These are phyloP conservation scores for Kodamaea ohmeri DNA, from an alignment of 1,139 yeast genomes.

Conservation along the genomic window DNA sequence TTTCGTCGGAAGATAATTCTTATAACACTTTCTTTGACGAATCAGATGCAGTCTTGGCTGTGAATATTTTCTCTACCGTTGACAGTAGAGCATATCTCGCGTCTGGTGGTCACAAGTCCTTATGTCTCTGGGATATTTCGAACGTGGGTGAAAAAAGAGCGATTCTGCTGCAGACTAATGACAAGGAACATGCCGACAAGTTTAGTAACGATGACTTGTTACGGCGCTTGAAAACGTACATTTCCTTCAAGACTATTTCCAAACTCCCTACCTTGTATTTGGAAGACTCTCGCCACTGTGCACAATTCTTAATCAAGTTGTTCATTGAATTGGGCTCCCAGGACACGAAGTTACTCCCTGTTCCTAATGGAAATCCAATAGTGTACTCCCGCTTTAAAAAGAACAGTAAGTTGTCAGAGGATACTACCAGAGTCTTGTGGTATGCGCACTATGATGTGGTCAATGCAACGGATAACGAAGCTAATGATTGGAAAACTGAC, in stretches of 20 bases:
- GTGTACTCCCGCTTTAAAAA: conserved; percentile 71
- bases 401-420: conserved; percentile 19
- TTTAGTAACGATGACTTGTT: conserved; percentile 62
- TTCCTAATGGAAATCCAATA: conserved; percentile 75
- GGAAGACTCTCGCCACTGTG: conserved; percentile 85
- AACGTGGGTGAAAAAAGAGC: conserved; percentile 17
- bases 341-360: conserved; percentile 66
- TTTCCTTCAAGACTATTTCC: conserved; percentile 75
- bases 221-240: conserved; percentile 56
- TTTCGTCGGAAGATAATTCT: conserved; percentile 21
- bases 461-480: conserved; percentile 45
- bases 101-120: conserved; percentile 38
- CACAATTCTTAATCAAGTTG: conserved; percentile 65
- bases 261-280: conserved; percentile 62
- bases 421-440: conserved; percentile 57
- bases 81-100: conserved; percentile 28
- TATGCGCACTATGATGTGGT: conserved; percentile 97
- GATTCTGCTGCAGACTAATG: too few relatives aligned
- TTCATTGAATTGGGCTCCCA: conserved; percentile 71
- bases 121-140: conserved; percentile 39
- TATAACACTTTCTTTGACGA: conserved; percentile 15
- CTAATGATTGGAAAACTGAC: conserved; percentile 67
- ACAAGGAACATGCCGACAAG: conserved; percentile 14
- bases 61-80: conserved; percentile 24
- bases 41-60: conserved; percentile 27